These are phyloP conservation scores for Colletotrichum somersetense DNA, from an alignment of 2,329 filamentous ascomycete genomes.

Conservation along the genomic window DNA sequence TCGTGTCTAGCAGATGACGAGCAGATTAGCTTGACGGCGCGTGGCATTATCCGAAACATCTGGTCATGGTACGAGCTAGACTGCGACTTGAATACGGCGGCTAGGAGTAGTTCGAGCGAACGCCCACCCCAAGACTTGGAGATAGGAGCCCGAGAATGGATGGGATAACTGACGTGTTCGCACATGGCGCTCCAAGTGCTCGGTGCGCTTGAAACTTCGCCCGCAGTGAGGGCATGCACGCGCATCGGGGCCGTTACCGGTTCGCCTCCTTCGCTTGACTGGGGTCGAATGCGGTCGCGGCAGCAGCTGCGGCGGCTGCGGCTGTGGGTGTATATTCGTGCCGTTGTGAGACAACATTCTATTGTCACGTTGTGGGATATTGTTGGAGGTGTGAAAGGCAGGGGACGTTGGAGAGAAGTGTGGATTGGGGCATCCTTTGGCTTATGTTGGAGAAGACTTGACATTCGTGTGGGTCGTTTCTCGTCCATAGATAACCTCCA, in stretches of 20 bases:
- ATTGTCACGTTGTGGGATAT: background rate
- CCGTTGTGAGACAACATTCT: constrained; percentile 38
- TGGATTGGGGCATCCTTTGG: constrained; percentile 28
- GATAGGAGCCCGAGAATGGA: constrained; percentile 3
- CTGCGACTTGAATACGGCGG: background rate
- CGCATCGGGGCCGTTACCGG: constrained; percentile 38
- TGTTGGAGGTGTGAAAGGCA: constrained; percentile 30
- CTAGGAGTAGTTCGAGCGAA: background rate
- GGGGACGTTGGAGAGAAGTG: constrained; percentile 38
- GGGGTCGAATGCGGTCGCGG: constrained; percentile 39
- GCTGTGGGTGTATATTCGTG: constrained; percentile 21
- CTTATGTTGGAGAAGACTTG: constrained; percentile 41
- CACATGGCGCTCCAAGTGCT: constrained; percentile 61
- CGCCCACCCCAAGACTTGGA: constrained; percentile 13
- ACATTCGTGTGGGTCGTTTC: constrained; percentile 15
- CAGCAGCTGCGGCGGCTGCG: constrained; percentile 28
- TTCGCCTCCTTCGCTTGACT: constrained; percentile 44
- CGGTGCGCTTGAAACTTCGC: constrained; percentile 59
- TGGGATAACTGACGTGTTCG: constrained; percentile 56
- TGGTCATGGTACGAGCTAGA: constrained; percentile 10
- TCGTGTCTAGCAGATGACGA: constrained; percentile 54
- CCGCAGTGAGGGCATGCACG: constrained; percentile 57
- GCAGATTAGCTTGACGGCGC: constrained; percentile 25
- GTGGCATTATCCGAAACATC: constrained; percentile 9
- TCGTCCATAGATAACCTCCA: constrained; percentile 21